Evolutionary conservation across 1,139 yeast genomes (phyloP), one percentile per base, ranked within the genome.

Genomic region (Pichia sorboxylosa): DNA sequence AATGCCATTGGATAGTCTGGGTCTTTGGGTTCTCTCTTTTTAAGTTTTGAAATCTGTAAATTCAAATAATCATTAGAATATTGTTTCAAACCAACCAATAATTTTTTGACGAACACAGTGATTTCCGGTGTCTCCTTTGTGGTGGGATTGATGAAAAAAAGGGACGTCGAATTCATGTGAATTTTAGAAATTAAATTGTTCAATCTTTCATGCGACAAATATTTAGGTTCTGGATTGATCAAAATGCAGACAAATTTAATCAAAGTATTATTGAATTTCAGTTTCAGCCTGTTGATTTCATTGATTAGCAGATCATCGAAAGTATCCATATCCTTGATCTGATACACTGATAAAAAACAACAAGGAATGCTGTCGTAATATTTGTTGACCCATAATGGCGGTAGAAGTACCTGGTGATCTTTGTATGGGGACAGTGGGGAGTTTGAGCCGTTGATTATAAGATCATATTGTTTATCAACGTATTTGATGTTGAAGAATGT

Each of bases 341-440:
- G 59, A 44, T 64, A 62, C 27, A 69, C 56, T 2, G 64, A 49
- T 4, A 69, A 49, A 30, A 63, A 58, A 0, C 66, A 59, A 2
- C 64, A 43, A 0, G 79, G 78, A 16, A 57, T 32, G 5, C 54
- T 36, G 14, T 58, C 54, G 24, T 56, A 51, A 43, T 71, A 68
- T 45, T 69, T 72, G 24, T 60, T 58, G 9, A 70, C 38, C 80
- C 79, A 73, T 17, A 61, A 54, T 1, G 45, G 41, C 0, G 66
- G 55, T 17, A 69, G 42, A 1, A 69, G 46, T 17, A 65, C 63
- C 1, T 70, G 68, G 33, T 54, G 58, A 32, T 58, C 45, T 5
- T 46, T 45, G 30, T 57, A 49, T 1, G 74, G 73, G 1, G 73
- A 66, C 13, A 51, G 31, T 6, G 46, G 41, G 8, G 57, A 48